phyloP scores from a whole-genome alignment of 163 green algal species.

The Scenedesmus sp. region DNA sequence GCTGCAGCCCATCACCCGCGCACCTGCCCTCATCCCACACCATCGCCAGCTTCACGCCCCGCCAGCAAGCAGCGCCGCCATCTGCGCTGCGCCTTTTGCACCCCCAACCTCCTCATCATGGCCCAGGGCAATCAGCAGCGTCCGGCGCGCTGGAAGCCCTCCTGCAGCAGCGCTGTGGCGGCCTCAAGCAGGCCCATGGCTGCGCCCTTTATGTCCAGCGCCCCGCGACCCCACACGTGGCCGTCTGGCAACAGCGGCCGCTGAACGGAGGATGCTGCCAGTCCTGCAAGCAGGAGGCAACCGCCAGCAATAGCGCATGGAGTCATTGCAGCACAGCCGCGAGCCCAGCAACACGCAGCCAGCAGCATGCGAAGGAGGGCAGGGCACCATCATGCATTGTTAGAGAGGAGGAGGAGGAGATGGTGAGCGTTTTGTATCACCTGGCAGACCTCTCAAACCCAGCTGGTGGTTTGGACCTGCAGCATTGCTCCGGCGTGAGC shows the following conservation, averaged over 20 bases:
- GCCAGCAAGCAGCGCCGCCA: conserved; percentile 23
- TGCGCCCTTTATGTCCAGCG: conserved; percentile 63
- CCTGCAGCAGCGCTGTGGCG: conserved; percentile 50
- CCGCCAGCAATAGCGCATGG: no score
- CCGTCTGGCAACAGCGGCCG: conserved; percentile 61
- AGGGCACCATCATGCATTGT: no score
- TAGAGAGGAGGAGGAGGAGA: no score
- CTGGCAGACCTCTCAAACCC: no score
- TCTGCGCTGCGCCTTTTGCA: background rate
- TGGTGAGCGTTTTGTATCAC: no score
- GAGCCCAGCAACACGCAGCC: background rate
- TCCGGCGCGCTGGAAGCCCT: conserved; percentile 61
- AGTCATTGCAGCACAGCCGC: no score
- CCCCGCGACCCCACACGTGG: conserved; percentile 68
- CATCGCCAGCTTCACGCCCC: conserved; percentile 62
- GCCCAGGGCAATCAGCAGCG: conserved; percentile 67
- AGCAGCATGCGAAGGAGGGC: background rate
- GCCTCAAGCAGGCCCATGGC: conserved; percentile 67
- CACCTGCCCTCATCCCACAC: conserved; percentile 71
- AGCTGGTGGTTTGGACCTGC: no score
- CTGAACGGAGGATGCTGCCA: conserved; percentile 69
- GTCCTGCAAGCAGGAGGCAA: background rate
- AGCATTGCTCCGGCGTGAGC: no score
- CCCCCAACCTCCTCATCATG: conserved; percentile 76
- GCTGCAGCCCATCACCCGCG: background rate